Base-by-base conservation (phyloP, 2,329 filamentous ascomycete species). In the Phaeomoniella chlamydospora region DNA sequence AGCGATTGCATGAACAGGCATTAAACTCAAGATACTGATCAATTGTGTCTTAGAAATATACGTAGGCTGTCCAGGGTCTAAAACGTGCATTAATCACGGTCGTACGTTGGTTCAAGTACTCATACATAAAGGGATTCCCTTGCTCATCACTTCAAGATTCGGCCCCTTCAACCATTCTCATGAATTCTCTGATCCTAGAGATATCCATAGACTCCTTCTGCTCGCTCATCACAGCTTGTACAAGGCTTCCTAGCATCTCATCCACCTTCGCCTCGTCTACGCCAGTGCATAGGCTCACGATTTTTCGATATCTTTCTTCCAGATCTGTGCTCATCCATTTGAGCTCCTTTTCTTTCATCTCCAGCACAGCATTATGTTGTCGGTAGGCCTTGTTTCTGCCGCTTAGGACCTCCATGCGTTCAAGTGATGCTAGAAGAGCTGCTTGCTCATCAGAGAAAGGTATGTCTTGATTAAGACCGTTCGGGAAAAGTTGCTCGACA, bases 281-380 rank as follows among this genome's bases (percentile, higher is more conserved):
- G 5, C 76, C 77, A 0, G 86, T 93, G 53, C 88, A 94, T 10
- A 94, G 64, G 37, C 80, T 77, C 15, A 98, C 85, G 18, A 96
- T 83, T 45, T 80, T 81, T 16, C 86, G 73, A 54, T 94, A 94
- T 57, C 90, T 85, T 45, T 80, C 68, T 50, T 94, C 88, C 3
- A 93, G 68, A 37, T 94, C 86, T 3, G 77, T 78, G 47, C 84
- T 88, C 40, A 82, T 77, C 18, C 79, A 77, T 53, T 84, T 79
- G 5, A 98, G 68, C 4, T 71, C 71, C 13, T 72, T 69, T 2
- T 85, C 77, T 46, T 80, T 74, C 35, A 74, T 72, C 36, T 73
- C 64, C 10, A 90, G 74, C 13, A 70, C 65, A 30, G 70, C 66
- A 31, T 85, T 84, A 33, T 85, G 77, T 10, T 65, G 62, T 38